phyloP scores from a whole-genome alignment of 225 moss, liverwort and hornwort genomes.

The Marchantia paleacea region DNA sequence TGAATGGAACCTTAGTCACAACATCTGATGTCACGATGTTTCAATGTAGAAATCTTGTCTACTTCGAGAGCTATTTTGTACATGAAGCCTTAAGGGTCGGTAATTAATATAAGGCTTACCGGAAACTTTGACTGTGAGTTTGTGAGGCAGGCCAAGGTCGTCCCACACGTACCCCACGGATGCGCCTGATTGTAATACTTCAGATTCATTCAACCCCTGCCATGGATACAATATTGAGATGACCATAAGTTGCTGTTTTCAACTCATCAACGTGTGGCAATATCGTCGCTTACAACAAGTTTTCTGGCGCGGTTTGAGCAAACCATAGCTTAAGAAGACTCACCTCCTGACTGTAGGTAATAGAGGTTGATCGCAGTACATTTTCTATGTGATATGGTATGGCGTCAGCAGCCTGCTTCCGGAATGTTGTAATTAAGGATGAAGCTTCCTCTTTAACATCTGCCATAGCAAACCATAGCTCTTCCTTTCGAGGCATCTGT shows the following conservation, averaged over 20 bases:
- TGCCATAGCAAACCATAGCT: constrained; percentile 70
- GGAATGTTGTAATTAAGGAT: constrained; percentile 72
- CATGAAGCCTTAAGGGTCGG: too few relatives aligned
- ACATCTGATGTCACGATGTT: not conserved
- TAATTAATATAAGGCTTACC: constrained; percentile 19
- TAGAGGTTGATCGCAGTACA: constrained; percentile 59
- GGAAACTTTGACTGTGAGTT: constrained; percentile 64
- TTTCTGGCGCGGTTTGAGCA: too few relatives aligned
- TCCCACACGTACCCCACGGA: constrained; percentile 95
- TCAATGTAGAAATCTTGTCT: not conserved
- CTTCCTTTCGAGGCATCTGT: constrained; percentile 56
- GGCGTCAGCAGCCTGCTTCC: constrained; percentile 57
- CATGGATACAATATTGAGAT: not conserved
- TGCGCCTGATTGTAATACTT: constrained; percentile 69
- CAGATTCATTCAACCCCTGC: constrained; percentile 73
- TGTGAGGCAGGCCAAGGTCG: constrained; percentile 71
- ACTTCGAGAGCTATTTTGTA: too few relatives aligned
- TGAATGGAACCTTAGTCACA: not conserved
- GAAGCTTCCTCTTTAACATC: constrained; percentile 80
- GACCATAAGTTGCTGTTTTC: not conserved
- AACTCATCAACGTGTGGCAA: not conserved
- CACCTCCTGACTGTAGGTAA: constrained; percentile 81
- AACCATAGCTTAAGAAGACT: not conserved
- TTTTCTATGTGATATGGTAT: constrained; percentile 97
- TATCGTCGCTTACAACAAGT: not conserved